Evolutionary conservation across 1,284 basidiomycete genomes (phyloP), one percentile per base, ranked within the genome.

Genomic region (Ganoderma boninense): DNA sequence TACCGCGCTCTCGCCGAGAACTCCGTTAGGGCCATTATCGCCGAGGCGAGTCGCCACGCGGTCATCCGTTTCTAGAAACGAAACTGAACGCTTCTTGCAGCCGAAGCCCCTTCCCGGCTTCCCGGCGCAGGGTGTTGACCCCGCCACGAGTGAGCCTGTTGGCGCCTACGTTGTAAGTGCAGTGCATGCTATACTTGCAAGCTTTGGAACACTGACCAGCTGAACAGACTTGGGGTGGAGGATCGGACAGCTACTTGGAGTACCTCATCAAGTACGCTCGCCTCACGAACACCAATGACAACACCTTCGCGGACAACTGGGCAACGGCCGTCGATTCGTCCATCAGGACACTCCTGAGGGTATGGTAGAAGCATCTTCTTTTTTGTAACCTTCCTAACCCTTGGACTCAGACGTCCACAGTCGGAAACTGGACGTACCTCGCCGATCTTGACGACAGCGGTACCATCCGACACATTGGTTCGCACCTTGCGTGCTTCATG

Each of bases 231-330:
- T 92, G 91, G 90, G 90, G 90, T 56, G 87, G 87, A 65, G 90
- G 89, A 52, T 87, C 88, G 0, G 86, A 93, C 78, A 92, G 90
- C 68, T 94, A 90, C 80, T 90, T 92, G 71, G 93, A 94, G 78
- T 94, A 94, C 76, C 84, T 93, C 61, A 88, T 93, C 84, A 94
- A 94, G 78, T 91, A 92, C 73, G 81, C 92, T 4, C 89, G 91
- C 29, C 81, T 93, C 16, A 88, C 87, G 26, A 91, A 91, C 79
- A 90, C 87, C n/a, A 77, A 86, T 59, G 86, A 93, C 74, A 81
- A 84, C 67, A 76, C 86, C 16, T 93, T 89, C 73, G 85, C 87
- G 8, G 86, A 92, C 72, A 85, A 88, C 1, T 94, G 92, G 92
- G 79, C 83, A 52, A 86, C 87, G 2, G 92, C 92, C 0, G 90